phyloP scores from a whole-genome alignment of 2,329 filamentous ascomycete genomes.

The Calonectria montana region DNA sequence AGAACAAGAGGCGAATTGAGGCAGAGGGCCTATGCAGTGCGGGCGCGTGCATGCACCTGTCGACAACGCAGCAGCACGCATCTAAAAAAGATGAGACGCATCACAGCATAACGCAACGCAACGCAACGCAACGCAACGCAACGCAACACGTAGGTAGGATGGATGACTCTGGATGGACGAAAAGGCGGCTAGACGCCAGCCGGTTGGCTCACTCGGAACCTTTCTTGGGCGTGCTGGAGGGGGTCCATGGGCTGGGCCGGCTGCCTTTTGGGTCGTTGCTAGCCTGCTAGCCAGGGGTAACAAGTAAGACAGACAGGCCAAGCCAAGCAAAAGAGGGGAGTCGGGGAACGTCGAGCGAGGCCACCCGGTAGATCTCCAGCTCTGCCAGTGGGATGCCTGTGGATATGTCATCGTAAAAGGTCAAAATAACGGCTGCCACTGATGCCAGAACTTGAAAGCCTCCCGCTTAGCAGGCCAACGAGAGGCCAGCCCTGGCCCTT shows the following conservation, averaged over 20 bases:
- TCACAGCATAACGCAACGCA: neutral
- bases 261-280: neutral
- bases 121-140: neutral
- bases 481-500: neutral
- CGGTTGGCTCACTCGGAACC: neutral
- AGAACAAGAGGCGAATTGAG: slow-evolving; percentile 2
- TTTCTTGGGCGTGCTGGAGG: neutral
- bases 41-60: slow-evolving; percentile 7
- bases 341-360: slow-evolving; percentile 2
- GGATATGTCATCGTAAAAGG: slow-evolving; percentile 2
- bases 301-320: neutral
- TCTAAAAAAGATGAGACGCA: neutral
- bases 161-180: neutral
- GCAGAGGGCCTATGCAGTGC: neutral
- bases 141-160: neutral
- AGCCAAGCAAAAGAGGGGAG: slow-evolving; percentile 3
- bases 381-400: neutral
- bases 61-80: slow-evolving; percentile 9
- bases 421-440: slow-evolving; percentile 18
- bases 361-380: slow-evolving; percentile 7
- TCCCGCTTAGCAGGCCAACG: slow-evolving; percentile 21
- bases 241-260: neutral
- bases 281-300: slow-evolving; percentile 10
- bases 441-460: slow-evolving; percentile 1
- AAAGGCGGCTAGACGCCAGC: neutral